Conservation (phyloP, 352 stramenopile genomes). For the Globisporangium camurandrum region DNA sequence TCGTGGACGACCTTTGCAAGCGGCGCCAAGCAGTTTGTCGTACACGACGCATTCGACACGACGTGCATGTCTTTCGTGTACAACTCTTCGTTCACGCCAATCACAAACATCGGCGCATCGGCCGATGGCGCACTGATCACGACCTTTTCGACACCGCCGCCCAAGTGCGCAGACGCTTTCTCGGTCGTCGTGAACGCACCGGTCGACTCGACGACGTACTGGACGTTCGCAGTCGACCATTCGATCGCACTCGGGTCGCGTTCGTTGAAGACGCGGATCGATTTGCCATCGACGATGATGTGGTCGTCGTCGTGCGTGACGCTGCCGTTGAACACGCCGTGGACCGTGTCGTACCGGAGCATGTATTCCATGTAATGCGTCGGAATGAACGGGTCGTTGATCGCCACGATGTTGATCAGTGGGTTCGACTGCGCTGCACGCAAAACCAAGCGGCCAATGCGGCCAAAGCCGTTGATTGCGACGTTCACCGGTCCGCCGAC, state of each 20-base stretch:
- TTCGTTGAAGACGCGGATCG: conserved; percentile 92
- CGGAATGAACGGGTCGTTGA: conserved; percentile 95
- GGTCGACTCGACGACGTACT: conserved; percentile 93
- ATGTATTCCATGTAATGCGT: conserved; percentile 97
- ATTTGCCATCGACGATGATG: conserved; percentile 91
- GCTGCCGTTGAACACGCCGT: conserved; percentile 83
- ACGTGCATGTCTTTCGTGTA: conserved; percentile 95
- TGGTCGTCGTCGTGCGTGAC: conserved; percentile 82
- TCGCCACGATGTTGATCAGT: conserved; percentile 87
- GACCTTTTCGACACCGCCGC: conserved; percentile 94
- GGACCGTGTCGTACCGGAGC: conserved; percentile 90
- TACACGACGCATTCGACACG: conserved; percentile 98
- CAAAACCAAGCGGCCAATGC: conserved; percentile 97
- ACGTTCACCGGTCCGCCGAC: conserved; percentile 85
- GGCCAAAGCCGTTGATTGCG: conserved; percentile 98
- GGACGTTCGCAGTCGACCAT: conserved; percentile 85
- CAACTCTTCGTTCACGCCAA: conserved; percentile 95
- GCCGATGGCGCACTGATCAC: conserved; percentile 97
- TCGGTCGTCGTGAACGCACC: conserved; percentile 82
- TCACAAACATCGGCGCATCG: conserved; percentile 98
- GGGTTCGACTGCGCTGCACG: conserved; percentile 86
- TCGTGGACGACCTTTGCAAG: conserved; percentile 98
- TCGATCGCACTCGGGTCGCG: conserved; percentile 92
- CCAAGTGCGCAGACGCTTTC: conserved; percentile 89
- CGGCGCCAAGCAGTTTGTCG: conserved; percentile 98